These are phyloP conservation scores for Linum lewisii DNA, from an alignment of 345 rosid genomes.

Conservation along the genomic window DNA sequence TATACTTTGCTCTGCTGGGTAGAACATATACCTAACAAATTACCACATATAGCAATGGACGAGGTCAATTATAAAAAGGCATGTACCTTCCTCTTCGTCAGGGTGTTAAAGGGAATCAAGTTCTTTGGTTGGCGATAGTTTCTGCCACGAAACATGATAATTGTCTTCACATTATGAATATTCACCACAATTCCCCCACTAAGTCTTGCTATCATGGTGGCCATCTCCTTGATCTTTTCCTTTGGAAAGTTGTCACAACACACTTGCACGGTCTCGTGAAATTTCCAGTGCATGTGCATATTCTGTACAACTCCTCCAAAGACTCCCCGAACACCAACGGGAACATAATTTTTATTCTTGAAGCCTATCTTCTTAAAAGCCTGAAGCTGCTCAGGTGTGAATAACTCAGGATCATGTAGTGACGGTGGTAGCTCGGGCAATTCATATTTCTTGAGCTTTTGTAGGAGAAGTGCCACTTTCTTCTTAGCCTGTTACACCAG, in stretches of 20 bases:
- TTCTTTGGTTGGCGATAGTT: constrained; percentile 92
- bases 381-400: constrained; percentile 73
- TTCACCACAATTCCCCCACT: constrained; percentile 90
- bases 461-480: constrained; percentile 80
- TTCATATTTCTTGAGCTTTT: constrained; percentile 89
- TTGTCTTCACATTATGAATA: constrained; percentile 78
- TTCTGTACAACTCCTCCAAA: constrained; percentile 97
- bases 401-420: constrained; percentile 83
- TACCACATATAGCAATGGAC: neutral
- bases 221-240: constrained; percentile 95
- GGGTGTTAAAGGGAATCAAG: constrained; percentile 89
- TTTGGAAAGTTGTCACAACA: constrained; percentile 90
- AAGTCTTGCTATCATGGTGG: constrained; percentile 74
- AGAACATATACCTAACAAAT: too few relatives aligned
- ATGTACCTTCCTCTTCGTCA: constrained; percentile 86
- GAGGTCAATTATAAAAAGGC: constrained; percentile 2
- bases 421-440: constrained; percentile 85
- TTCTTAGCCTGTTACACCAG: constrained; percentile 63
- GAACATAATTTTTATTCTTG: constrained; percentile 82
- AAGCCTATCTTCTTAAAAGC: constrained; percentile 85
- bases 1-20: too few relatives aligned
- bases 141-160: constrained; percentile 96
- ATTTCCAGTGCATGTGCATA: constrained; percentile 99
- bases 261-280: constrained; percentile 97
- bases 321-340: constrained; percentile 97